These are phyloP conservation scores for Talaromyces sp. DNA, from an alignment of 2,329 filamentous ascomycete species.

Conservation along the genomic window DNA sequence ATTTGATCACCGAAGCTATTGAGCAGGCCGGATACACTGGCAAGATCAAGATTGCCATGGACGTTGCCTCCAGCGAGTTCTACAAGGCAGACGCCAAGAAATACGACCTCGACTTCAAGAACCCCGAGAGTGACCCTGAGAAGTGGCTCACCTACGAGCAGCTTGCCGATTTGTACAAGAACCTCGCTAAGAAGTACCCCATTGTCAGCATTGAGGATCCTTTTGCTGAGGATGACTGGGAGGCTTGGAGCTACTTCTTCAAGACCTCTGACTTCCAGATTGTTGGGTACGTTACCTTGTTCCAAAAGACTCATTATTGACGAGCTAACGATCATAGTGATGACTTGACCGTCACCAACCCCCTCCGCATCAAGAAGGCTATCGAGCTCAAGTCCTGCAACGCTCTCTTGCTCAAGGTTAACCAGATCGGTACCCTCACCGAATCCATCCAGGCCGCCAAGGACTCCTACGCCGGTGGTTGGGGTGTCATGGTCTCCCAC, in stretches of 20 bases:
- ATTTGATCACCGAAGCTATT: slow-evolving; percentile 92
- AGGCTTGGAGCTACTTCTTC: slow-evolving; percentile 99
- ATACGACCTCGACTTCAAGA: slow-evolving; percentile 99
- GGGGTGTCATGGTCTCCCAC: slow-evolving; percentile 99
- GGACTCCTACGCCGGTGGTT: slow-evolving; percentile 91
- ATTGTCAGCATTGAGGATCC: slow-evolving; percentile 99
- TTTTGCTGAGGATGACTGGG: slow-evolving; percentile 99
- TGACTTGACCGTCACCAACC: slow-evolving; percentile 98
- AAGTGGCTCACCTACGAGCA: slow-evolving; percentile 99
- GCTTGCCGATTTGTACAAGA: slow-evolving; percentile 86
- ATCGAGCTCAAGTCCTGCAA: slow-evolving; percentile 99
- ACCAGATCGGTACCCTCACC: slow-evolving; percentile 98
- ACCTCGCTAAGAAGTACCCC: slow-evolving; percentile 88
- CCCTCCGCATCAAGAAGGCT: slow-evolving; percentile 97
- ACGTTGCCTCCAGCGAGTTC: slow-evolving; percentile 98
- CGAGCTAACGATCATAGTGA: slow-evolving; percentile 52
- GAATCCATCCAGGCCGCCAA: slow-evolving; percentile 99
- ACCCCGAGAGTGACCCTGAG: slow-evolving; percentile 88
- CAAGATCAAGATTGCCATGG: slow-evolving; percentile 97
- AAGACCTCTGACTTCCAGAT: slow-evolving; percentile 98
- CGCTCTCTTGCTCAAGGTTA: slow-evolving; percentile 96
- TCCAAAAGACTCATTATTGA: not conserved
- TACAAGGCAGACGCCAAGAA: slow-evolving; percentile 98
- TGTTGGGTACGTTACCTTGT: slow-evolving; percentile 57
- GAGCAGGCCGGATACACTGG: slow-evolving; percentile 93